Evolutionary conservation across 768 basidiomycete species (phyloP), one percentile per base, ranked within the genome.

Genomic region (Kondoa malvinella): DNA sequence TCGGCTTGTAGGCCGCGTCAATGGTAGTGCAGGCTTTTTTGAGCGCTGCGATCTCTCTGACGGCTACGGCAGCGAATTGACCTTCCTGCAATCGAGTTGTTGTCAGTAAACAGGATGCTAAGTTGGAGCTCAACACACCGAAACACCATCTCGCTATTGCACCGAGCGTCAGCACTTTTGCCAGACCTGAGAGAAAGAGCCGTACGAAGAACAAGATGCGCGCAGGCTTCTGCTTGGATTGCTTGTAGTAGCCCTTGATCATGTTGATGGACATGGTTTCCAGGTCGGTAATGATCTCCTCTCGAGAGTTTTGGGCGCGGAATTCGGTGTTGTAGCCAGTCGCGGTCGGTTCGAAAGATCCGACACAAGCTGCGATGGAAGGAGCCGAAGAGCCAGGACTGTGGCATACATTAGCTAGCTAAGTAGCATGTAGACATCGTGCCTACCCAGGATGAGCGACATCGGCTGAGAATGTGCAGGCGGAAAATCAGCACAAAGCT

Each of bases 351-450:
- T 73, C 71, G 56, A 62, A 34, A 0, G 65, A 60, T 17, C 34
- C 72, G 31, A 73, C 71, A 31, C 70, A 14, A 1, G 67, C 64
- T 0, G 71, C 70, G 62, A 73, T 66, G 0, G 69, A 71, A 0
- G 72, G 72, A 1, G 66, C 34, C 15, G 69, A 25, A 16, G 57
- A 56, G 61, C 59, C 64, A 1, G 69, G 67, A 57, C 30, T 32
- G 25, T 63, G 71, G 62, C 50, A 67, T 64, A 16, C n/a, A 12
- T 16, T 8, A 63, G 26, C 31, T 8, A 61, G 26, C 26, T 12
- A 4, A 27, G n/a, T 61, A 12, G n/a, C 59, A 61, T 32, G 8
- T 12, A 27, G n/a, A 61, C 59, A 27, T 61, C 59, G 4, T 25
- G 25, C 26, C 25, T 4, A 32, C 31, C 59, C 59, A 27, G 59